Evolutionary conservation across 768 basidiomycete genomes (phyloP).

Genomic region (Termitomyces sp.): DNA sequence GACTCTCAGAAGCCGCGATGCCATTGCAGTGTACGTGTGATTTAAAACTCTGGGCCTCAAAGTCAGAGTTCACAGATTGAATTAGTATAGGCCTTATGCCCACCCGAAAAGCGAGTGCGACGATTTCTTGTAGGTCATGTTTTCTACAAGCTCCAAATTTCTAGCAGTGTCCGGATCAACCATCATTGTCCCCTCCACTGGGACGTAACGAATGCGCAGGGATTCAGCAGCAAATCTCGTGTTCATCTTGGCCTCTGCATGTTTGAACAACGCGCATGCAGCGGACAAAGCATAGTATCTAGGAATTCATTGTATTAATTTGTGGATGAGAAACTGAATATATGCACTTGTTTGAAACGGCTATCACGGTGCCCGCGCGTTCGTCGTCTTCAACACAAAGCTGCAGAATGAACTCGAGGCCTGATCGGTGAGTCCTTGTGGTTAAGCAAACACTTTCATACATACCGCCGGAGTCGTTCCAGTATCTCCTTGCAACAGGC

Average conservation of each 20-base stretch:
- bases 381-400: conserved; percentile 79
- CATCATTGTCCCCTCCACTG: conserved; percentile 91
- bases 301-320: background rate
- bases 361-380: conserved; percentile 71
- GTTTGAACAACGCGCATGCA: conserved; percentile 81
- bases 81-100: conserved; percentile 4
- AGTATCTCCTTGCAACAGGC: conserved; percentile 71
- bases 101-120: conserved; percentile 79
- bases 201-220: conserved; percentile 67
- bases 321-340: conserved; percentile 10
- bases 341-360: conserved; percentile 73
- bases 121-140: conserved; percentile 61
- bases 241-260: conserved; percentile 65
- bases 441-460: conserved; percentile 18
- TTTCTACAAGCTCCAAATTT: conserved; percentile 86
- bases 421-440: conserved; percentile 27
- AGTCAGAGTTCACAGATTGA: background rate
- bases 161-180: conserved; percentile 86
- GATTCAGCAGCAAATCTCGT: conserved; percentile 65
- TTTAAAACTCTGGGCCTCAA: conserved; percentile 48
- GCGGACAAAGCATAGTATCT: conserved; percentile 92
- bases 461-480: conserved; percentile 82
- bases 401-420: conserved; percentile 73
- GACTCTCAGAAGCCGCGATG: conserved; percentile 67
- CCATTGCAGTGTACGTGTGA: conserved; percentile 89